phyloP scores from a whole-genome alignment of 768 basidiomycete genomes.

The Lepiota venenata region DNA sequence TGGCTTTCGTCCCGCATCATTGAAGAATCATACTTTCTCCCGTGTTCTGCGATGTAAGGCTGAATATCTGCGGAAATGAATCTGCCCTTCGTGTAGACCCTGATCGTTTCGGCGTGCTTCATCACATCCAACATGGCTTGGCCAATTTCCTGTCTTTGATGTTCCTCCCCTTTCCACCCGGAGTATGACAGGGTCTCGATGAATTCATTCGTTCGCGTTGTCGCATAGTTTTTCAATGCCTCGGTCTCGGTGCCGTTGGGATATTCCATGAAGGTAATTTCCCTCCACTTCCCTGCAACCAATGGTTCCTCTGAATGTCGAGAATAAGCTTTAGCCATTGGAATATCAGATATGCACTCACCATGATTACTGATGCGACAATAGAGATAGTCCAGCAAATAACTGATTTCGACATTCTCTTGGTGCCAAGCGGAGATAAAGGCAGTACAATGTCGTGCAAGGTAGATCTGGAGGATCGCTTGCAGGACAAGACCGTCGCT shows the following conservation, averaged over 20 bases:
- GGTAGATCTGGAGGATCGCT: constrained; percentile 9
- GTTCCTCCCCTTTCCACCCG: constrained; percentile 1
- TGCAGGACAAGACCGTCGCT: constrained; percentile 1
- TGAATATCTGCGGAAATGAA: constrained; percentile 2
- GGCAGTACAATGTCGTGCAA: constrained; percentile 22
- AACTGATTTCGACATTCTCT: constrained; percentile 31
- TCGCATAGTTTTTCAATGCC: neutral
- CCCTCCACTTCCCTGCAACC: constrained; percentile 47
- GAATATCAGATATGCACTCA: neutral
- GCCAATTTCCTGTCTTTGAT: neutral
- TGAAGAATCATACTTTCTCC: neutral
- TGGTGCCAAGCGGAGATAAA: constrained; percentile 37
- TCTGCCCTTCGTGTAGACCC: neutral
- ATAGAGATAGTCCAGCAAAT: constrained; percentile 26
- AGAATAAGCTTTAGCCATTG: neutral
- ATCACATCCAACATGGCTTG: neutral
- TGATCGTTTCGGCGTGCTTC: neutral
- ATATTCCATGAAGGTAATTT: constrained; percentile 31
- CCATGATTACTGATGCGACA: neutral
- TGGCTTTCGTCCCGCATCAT: neutral
- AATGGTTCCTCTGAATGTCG: constrained; percentile 7
- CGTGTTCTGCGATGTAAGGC: neutral
- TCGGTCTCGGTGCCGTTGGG: neutral
- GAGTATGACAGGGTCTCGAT: neutral
- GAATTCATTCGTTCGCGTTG: neutral